Evolutionary conservation across 202 grass and related monocot species (phyloP).

Genomic region (Digitaria exilis): DNA sequence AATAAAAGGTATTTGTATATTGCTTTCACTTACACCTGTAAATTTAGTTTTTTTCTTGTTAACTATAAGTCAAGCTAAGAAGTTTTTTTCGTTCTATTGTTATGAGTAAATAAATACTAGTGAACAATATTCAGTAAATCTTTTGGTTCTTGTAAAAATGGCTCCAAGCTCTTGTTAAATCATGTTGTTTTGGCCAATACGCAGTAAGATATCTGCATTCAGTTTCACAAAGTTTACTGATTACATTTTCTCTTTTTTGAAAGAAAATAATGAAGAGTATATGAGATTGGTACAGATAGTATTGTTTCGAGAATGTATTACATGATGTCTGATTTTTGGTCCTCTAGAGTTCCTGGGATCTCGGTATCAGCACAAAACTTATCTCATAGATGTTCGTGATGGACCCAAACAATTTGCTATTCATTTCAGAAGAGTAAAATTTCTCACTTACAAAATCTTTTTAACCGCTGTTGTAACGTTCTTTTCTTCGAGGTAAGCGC

Average conservation of each 20-base stretch:
- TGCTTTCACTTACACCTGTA: conserved; percentile 10
- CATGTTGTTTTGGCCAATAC: not conserved
- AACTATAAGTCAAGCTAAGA: not conserved
- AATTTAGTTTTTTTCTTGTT: not conserved
- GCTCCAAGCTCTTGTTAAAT: not conserved
- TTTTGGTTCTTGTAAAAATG: not conserved
- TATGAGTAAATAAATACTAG: conserved; percentile 10
- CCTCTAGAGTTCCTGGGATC: not conserved
- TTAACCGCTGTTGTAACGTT: not conserved
- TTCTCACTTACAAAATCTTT: not conserved
- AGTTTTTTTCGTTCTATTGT: not conserved
- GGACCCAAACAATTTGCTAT: not conserved
- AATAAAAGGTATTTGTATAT: not conserved
- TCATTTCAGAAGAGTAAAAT: not conserved
- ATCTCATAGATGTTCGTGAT: not conserved
- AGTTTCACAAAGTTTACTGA: not conserved
- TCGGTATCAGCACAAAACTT: too few relatives aligned
- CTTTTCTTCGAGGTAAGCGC: too few relatives aligned
- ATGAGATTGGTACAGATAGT: not conserved
- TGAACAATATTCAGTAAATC: not conserved
- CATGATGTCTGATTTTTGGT: not conserved
- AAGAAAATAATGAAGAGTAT: not conserved
- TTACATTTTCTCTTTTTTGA: not conserved
- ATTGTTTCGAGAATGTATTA: not conserved
- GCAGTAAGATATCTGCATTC: not conserved